Conservation (phyloP, 805 yeast species). For the Candida incommunis region DNA sequence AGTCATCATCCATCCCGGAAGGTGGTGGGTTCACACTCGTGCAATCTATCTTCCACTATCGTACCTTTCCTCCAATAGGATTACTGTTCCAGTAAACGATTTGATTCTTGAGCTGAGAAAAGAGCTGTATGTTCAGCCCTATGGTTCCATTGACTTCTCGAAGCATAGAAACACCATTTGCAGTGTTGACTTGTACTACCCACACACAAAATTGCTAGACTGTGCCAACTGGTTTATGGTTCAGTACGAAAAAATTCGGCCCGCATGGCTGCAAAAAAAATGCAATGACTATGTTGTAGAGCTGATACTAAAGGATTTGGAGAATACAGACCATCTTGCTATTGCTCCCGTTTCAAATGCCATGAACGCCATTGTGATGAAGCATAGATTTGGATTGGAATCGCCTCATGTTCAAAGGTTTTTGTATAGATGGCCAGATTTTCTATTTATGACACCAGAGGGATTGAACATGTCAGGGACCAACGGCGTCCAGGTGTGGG, state of each 20-base stretch:
- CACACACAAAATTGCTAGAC: slow-evolving; percentile 63
- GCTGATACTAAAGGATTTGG: slow-evolving; percentile 55
- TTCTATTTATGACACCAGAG: slow-evolving; percentile 69
- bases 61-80: slow-evolving; percentile 48
- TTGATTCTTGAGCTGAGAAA: slow-evolving; percentile 49
- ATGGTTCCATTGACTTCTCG: slow-evolving; percentile 50
- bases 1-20: slow-evolving; percentile 79
- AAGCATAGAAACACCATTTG: slow-evolving; percentile 72
- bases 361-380: slow-evolving; percentile 62
- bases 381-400: slow-evolving; percentile 52
- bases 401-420: slow-evolving; percentile 46
- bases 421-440: slow-evolving; percentile 53
- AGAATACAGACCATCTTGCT: slow-evolving; percentile 66
- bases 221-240: slow-evolving; percentile 44
- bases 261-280: slow-evolving; percentile 48
- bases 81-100: slow-evolving; percentile 46
- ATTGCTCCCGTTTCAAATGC: slow-evolving; percentile 94
- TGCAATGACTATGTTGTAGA: slow-evolving; percentile 43
- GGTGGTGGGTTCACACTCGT: slow-evolving; percentile 99
- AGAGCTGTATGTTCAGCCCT: slow-evolving; percentile 66
- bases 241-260: slow-evolving; percentile 62
- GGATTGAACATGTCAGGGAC: slow-evolving; percentile 96
- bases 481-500: slow-evolving; percentile 97
- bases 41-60: slow-evolving; percentile 83
- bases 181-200: slow-evolving; percentile 87